Conservation (phyloP, 169 alveolate species). For the Cryptosporidium sp. region DNA sequence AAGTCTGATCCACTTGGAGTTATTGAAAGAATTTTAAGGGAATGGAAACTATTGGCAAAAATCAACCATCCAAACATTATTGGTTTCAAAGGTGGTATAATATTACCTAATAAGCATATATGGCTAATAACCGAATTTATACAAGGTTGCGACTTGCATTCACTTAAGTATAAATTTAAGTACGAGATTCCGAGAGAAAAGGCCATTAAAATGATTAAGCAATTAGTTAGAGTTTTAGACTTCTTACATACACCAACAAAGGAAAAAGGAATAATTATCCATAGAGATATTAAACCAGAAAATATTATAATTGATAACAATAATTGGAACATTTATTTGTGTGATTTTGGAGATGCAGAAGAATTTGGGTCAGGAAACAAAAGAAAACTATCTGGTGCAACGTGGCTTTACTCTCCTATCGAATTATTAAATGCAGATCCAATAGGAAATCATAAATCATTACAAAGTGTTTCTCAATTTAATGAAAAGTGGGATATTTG, state of each 20-base stretch:
- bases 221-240: conserved; percentile 84
- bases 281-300: conserved; percentile 88
- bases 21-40: conserved; percentile 86
- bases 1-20: conserved; percentile 89
- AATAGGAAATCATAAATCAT: conserved; percentile 72
- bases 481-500: conserved; percentile 88
- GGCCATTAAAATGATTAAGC: conserved; percentile 86
- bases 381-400: conserved; percentile 89
- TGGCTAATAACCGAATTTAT: conserved; percentile 89
- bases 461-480: conserved; percentile 55
- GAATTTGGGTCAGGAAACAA: conserved; percentile 85
- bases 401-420: conserved; percentile 93
- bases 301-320: conserved; percentile 81
- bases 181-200: conserved; percentile 73
- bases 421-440: conserved; percentile 86
- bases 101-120: conserved; percentile 88
- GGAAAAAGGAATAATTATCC: conserved; percentile 82
- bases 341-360: conserved; percentile 89
- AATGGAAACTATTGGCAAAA: conserved; percentile 88
- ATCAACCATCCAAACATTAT: conserved; percentile 85
- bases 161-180: conserved; percentile 81
- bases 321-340: conserved; percentile 84
- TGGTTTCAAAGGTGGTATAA: conserved; percentile 87
- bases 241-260: conserved; percentile 86
- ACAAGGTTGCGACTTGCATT: conserved; percentile 88